Conservation (phyloP, 2,329 filamentous ascomycete genomes). For the Calonectria ilicicola region DNA sequence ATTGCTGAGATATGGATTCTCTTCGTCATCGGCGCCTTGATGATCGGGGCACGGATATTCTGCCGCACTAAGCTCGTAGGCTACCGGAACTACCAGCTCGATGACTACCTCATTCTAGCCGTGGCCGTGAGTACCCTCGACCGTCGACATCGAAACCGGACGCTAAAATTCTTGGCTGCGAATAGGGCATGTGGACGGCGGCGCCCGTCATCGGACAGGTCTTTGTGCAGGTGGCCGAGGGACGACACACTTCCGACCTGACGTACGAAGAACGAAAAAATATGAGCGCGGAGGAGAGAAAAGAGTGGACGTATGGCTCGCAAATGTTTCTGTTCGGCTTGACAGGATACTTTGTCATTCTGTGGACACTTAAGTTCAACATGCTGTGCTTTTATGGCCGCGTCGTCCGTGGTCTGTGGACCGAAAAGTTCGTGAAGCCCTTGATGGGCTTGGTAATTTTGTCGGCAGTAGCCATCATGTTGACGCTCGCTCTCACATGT, state of each 20-base stretch:
- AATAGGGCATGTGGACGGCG: slow-evolving; percentile 34
- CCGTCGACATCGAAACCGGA: not conserved
- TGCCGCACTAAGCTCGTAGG: slow-evolving; percentile 49
- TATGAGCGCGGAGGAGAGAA: slow-evolving; percentile 39
- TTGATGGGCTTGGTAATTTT: not conserved
- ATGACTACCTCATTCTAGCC: not conserved
- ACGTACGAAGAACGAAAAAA: slow-evolving; percentile 45
- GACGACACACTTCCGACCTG: slow-evolving; percentile 45
- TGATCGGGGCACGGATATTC: slow-evolving; percentile 47
- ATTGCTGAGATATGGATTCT: slow-evolving; percentile 50
- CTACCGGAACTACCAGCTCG: slow-evolving; percentile 41
- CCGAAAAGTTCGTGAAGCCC: slow-evolving; percentile 49
- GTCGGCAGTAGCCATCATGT: not conserved
- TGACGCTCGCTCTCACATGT: not conserved
- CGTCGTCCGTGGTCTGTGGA: slow-evolving; percentile 49
- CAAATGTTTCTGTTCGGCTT: not conserved
- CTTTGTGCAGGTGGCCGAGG: slow-evolving; percentile 44
- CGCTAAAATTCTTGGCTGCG: not conserved
- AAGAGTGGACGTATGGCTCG: not conserved
- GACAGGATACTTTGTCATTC: slow-evolving; percentile 47
- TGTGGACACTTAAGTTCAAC: slow-evolving; percentile 56
- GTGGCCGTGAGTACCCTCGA: not conserved
- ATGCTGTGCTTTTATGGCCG: slow-evolving; percentile 55
- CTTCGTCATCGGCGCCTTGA: slow-evolving; percentile 46
- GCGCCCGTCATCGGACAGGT: slow-evolving; percentile 37